A percentile compares a stretch with the other conserved stretches of the same genome.
These are phyloP conservation scores for Populus nigra DNA, from an alignment of 345 rosid genomes.

Conservation along the genomic window DNA sequence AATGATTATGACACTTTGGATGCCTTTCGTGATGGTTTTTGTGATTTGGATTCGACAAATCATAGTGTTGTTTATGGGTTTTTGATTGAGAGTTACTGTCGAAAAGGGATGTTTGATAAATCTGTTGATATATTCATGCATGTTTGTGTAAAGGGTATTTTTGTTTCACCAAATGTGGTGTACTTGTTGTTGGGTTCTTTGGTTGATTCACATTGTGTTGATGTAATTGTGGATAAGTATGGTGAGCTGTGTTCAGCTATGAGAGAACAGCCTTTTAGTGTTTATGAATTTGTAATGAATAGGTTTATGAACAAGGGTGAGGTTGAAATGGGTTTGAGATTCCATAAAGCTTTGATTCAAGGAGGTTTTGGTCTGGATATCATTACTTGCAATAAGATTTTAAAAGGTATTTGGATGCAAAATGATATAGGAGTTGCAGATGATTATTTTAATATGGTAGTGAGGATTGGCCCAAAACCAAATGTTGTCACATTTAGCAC, in stretches of 20 bases:
- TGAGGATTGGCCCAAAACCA: conserved; percentile 43
- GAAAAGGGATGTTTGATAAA: conserved; percentile 31
- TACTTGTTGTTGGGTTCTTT: conserved; percentile 32
- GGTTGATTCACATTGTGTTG: conserved; percentile 25
- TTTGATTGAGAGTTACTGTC: conserved; percentile 38
- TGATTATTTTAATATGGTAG: conserved; percentile 28
- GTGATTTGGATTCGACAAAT: conserved; percentile 2
- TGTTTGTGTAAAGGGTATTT: conserved; percentile 19
- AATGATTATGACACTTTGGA: conserved; percentile 20
- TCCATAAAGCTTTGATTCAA: conserved; percentile 32
- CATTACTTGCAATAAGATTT: conserved; percentile 45
- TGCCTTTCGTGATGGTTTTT: conserved; percentile 6
- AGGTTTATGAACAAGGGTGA: conserved; percentile 38
- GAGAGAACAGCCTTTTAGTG: conserved; percentile 8
- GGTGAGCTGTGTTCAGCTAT: conserved; percentile 27
- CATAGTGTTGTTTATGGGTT: conserved; percentile 26
- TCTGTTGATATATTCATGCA: conserved; percentile 26
- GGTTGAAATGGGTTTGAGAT: conserved; percentile 31
- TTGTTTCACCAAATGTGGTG: conserved; percentile 15
- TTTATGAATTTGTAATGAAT: conserved; percentile 39
- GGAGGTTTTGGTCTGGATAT: conserved; percentile 32
- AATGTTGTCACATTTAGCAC: conserved; percentile 48
- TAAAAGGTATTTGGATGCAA: conserved; percentile 32
- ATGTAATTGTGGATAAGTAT: conserved; percentile 31
- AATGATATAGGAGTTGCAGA: conserved; percentile 31